Evolutionary conservation across 2,329 filamentous ascomycete genomes (phyloP).

Genomic region (Thielaviopsis euricoi): DNA sequence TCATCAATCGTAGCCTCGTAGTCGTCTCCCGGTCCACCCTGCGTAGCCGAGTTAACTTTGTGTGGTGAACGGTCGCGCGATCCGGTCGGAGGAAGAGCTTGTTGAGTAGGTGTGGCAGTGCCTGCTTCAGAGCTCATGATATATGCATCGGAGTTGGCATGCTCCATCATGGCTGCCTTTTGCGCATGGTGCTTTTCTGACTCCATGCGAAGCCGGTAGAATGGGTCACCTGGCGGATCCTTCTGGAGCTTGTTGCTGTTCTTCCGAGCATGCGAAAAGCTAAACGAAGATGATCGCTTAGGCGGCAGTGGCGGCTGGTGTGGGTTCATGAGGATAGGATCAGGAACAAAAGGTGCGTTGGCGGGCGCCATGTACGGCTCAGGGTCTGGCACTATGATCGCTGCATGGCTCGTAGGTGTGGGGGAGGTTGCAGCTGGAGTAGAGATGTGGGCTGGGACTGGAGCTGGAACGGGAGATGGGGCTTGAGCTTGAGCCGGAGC

Average conservation of each 20-base stretch:
- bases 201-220: slow-evolving; percentile 27
- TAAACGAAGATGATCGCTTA: slow-evolving; percentile 17
- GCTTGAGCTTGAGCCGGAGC: neutral
- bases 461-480: neutral
- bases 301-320: slow-evolving; percentile 17
- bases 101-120: neutral
- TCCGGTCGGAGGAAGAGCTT: neutral
- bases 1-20: slow-evolving; percentile 13
- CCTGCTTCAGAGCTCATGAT: neutral
- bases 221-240: slow-evolving; percentile 35
- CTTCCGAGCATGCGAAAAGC: slow-evolving; percentile 26
- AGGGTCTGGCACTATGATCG: slow-evolving; percentile 13
- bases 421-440: slow-evolving; percentile 13
- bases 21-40: slow-evolving; percentile 14
- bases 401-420: slow-evolving; percentile 11
- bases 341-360: slow-evolving; percentile 10
- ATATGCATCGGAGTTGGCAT: neutral
- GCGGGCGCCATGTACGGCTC: slow-evolving; percentile 13
- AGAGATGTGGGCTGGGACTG: neutral
- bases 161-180: slow-evolving; percentile 2
- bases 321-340: slow-evolving; percentile 12
- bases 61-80: neutral
- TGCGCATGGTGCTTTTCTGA: slow-evolving; percentile 21
- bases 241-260: slow-evolving; percentile 45
- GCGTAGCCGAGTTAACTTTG: neutral